Conservation (phyloP, 805 yeast species). For the Vanderwaltozyma tropicalis region DNA sequence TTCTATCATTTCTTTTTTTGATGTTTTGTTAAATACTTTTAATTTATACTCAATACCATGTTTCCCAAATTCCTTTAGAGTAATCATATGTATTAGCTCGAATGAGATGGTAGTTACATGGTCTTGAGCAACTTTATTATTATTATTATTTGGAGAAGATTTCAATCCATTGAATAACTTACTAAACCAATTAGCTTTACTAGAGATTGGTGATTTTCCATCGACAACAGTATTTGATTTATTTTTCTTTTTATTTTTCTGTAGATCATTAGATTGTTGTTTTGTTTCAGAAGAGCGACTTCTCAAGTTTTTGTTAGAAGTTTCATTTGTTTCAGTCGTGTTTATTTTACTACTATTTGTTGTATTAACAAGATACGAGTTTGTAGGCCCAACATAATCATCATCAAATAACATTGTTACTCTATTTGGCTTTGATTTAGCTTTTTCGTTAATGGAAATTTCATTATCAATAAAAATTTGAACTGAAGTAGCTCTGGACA, state of each 20-base stretch:
- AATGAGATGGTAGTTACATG: slow-evolving; percentile 20
- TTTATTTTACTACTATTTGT: not conserved
- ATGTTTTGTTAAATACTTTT: slow-evolving; percentile 13
- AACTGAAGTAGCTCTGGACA: not conserved
- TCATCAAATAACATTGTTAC: slow-evolving; percentile 25
- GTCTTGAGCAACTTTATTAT: slow-evolving; percentile 7
- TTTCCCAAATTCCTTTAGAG: slow-evolving; percentile 20
- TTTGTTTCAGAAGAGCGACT: no score
- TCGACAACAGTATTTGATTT: not conserved
- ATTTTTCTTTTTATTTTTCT: no score
- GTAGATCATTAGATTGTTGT: no score
- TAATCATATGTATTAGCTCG: slow-evolving; percentile 22
- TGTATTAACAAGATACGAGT: not conserved
- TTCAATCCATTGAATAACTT: slow-evolving; percentile 17
- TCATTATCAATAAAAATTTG: not conserved
- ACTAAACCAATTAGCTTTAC: slow-evolving; percentile 19
- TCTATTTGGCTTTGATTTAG: slow-evolving; percentile 12
- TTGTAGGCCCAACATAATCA: slow-evolving; percentile 5
- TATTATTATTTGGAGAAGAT: slow-evolving; percentile 1
- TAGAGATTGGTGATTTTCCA: not conserved
- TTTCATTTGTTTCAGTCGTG: not conserved
- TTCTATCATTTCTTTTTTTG: slow-evolving; percentile 14
- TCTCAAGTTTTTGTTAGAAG: no score
- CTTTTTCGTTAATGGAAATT: not conserved
- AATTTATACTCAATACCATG: slow-evolving; percentile 20